These are phyloP conservation scores for Asterophora parasitica DNA, from an alignment of 768 basidiomycete genomes.

Conservation along the genomic window DNA sequence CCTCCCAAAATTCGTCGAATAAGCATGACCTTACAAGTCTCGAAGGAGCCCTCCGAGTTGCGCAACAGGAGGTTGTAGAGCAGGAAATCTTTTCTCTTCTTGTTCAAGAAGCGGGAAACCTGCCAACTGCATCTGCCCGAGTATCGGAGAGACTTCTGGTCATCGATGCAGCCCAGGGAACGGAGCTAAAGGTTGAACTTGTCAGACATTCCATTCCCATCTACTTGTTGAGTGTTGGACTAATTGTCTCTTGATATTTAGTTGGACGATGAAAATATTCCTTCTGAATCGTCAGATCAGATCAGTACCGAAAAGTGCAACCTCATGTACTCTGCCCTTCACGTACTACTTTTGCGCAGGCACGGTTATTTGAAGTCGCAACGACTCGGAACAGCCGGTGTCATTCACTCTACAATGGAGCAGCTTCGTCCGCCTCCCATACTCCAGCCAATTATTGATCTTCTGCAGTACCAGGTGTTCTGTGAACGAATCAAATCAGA, in stretches of 20 bases:
- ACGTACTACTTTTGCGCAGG: slow-evolving; percentile 57
- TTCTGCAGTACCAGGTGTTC: slow-evolving; percentile 77
- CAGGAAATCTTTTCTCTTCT: slow-evolving; percentile 75
- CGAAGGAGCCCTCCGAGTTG: slow-evolving; percentile 47
- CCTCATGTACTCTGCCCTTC: slow-evolving; percentile 61
- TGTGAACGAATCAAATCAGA: slow-evolving; percentile 58
- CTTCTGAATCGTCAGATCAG: slow-evolving; percentile 13
- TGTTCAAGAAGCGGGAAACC: slow-evolving; percentile 69
- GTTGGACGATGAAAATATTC: slow-evolving; percentile 28
- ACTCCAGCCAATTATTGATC: slow-evolving; percentile 71
- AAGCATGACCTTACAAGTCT: slow-evolving; percentile 31
- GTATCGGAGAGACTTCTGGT: slow-evolving; percentile 76
- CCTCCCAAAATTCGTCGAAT: slow-evolving; percentile 34
- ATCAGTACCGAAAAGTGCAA: slow-evolving; percentile 44
- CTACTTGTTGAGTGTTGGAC: not conserved
- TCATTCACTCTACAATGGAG: slow-evolving; percentile 18
- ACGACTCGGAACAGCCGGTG: slow-evolving; percentile 28
- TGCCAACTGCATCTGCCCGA: slow-evolving; percentile 71
- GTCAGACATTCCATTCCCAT: slow-evolving; percentile 32
- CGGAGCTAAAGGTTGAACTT: slow-evolving; percentile 69
- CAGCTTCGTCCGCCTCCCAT: slow-evolving; percentile 37
- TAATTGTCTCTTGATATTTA: slow-evolving; percentile 13
- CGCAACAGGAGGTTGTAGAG: slow-evolving; percentile 72
- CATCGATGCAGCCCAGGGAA: slow-evolving; percentile 69
- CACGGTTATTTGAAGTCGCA: slow-evolving; percentile 47